Percentiles rank a stretch among this genome's conserved stretches.
These are phyloP conservation scores for Candida germanica DNA, from an alignment of 805 yeast species.

Conservation along the genomic window DNA sequence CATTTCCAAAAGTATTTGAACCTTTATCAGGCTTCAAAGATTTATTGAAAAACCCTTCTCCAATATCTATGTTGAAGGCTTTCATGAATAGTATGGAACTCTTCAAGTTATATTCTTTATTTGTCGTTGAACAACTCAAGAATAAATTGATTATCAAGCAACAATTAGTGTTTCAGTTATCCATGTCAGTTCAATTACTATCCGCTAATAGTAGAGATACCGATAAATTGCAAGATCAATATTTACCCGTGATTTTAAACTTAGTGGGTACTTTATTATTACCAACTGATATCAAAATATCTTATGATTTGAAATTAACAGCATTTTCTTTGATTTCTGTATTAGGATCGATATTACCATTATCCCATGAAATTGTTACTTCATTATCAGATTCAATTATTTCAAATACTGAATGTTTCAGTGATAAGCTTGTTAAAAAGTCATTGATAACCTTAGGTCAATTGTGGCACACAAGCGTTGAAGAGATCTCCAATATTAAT, in stretches of 20 bases:
- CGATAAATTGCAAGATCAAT: slow-evolving; percentile 43
- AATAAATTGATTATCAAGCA: slow-evolving; percentile 60
- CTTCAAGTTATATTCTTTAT: slow-evolving; percentile 61
- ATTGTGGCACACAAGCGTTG: slow-evolving; percentile 25
- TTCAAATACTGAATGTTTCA: slow-evolving; percentile 17
- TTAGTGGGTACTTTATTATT: slow-evolving; percentile 52
- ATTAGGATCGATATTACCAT: slow-evolving; percentile 66
- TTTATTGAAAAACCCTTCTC: slow-evolving; percentile 60
- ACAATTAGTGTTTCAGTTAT: slow-evolving; percentile 75
- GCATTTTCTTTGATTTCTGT: slow-evolving; percentile 83
- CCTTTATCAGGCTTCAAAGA: slow-evolving; percentile 71
- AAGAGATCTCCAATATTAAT: neutral
- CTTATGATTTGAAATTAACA: slow-evolving; percentile 68
- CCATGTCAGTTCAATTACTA: slow-evolving; percentile 64
- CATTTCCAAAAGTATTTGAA: slow-evolving; percentile 73
- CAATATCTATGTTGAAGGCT: slow-evolving; percentile 65
- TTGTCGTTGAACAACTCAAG: slow-evolving; percentile 46
- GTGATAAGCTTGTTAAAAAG: slow-evolving; percentile 22
- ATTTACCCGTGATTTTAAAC: slow-evolving; percentile 57
- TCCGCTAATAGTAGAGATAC: slow-evolving; percentile 54
- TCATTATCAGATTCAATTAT: slow-evolving; percentile 35
- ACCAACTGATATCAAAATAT: slow-evolving; percentile 14
- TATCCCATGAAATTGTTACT: slow-evolving; percentile 32
- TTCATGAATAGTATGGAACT: slow-evolving; percentile 66
- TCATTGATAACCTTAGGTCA: slow-evolving; percentile 41